Base-by-base conservation (phyloP, 2,329 filamentous ascomycete species). In the Colletotrichum sp. region DNA sequence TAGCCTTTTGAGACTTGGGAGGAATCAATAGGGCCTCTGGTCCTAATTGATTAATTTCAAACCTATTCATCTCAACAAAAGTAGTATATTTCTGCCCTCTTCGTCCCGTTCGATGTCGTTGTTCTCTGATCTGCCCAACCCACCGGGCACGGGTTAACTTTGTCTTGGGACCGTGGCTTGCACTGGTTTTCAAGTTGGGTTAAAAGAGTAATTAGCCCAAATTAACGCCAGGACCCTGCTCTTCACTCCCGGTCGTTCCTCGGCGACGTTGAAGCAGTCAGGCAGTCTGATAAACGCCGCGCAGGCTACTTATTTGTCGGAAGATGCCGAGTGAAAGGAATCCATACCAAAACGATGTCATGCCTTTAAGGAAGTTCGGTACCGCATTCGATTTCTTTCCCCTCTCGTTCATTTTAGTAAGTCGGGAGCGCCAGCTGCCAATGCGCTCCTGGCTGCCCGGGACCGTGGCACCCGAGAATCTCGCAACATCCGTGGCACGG, bases 1-100 rank as follows among this genome's bases (percentile, higher is more conserved):
- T 52, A 22, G 44, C n/a, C 44, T 22, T 22, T 22, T 22, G 11
- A 22, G 9, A 52, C 6, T 0, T n/a, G 0, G 8, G 0, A 19
- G 19, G 5, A 44, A 44, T 49, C 5, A 22, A 49, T 5, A 5
- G 3, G 44, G 2, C 2, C n/a, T 1, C 7, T 0, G 6, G 11
- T 8, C 2, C n/a, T 4, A 52, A 13, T 52, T 22, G n/a, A 52
- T 22, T 11, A 8, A 12, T 52, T 0, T 8, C n/a, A 3, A 22
- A 52, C 3, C n/a, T n/a, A 19, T 52, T 52, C 44, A 8, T 52
- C 44, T 52, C 11, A 52, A 22, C 6, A 22, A 52, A 52, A 7
- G 4, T 6, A 22, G n/a, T 0, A 52, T 22, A 22, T 22, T 22
- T 13, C 44, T 52, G 44, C 44, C 6, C 11, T 52, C 44, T 52